Base-by-base conservation (phyloP, 208 protist genomes). In the Porcisia deanei region DNA sequence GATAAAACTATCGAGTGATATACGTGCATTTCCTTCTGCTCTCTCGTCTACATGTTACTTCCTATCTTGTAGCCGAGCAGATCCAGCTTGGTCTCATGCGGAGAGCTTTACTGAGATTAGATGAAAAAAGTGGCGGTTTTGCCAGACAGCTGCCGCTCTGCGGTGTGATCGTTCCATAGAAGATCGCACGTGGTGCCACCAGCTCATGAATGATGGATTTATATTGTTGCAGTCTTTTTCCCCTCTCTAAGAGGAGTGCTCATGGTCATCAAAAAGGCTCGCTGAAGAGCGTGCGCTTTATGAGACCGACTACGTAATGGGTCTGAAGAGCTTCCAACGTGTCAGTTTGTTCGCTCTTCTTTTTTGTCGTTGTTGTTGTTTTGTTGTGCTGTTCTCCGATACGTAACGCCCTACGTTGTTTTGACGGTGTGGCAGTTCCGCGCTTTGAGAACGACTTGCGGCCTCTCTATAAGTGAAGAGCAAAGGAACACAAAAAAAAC, bases 1-100 rank as follows among this genome's bases (percentile, higher is more conserved):
- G 54, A 77, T 73, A 84, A 87, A 39, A 60, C 37, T 3, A 76
- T 78, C n/a, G 58, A 84, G 58, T 81, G 74, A 77, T 57, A 49
- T 7, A 34, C n/a, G 47, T 25, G 39, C 45, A 30, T 74, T 2
- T 76, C 25, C 39, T 71, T 67, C 47, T 30, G 57, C 16, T 25
- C 7, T 34, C 45, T 71, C 10, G 16, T 67, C 39, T 72, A 30
- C n/a, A 25, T 52, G 57, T 20, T 16, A 39, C 49, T 22, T 65
- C 2, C 30, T 55, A 20, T 47, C 18, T 22, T 59, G 6, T 58
- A 25, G 52, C 67, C 45, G 39, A 55, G 12, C 7, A 10, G 14
- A 10, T 18, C n/a, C 39, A 66, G 39, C 39, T 66, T 22, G 45
- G 61, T 66, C 10, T 64, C 61, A 43, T n/a, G 39, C 2, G 9